phyloP scores from a whole-genome alignment of 352 stramenopile species.

The Globisporangium nagaii region DNA sequence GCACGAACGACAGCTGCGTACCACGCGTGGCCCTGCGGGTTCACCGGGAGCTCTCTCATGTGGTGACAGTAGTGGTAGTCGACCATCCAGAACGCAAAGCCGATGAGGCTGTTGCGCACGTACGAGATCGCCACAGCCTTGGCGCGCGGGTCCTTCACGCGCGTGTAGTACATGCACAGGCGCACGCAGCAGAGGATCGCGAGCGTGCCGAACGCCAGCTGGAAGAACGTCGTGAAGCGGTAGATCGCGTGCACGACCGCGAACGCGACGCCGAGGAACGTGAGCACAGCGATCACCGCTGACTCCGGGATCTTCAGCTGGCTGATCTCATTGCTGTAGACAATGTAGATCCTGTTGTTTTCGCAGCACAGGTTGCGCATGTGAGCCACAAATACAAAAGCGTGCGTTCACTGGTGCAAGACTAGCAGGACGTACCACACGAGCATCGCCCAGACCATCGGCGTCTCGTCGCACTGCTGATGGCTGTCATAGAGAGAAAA shows the following conservation, averaged over 20 bases:
- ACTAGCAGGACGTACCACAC: slow-evolving; percentile 28
- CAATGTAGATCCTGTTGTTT: slow-evolving; percentile 61
- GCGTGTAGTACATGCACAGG: slow-evolving; percentile 54
- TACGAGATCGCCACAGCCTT: slow-evolving; percentile 56
- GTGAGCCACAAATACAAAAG: neutral
- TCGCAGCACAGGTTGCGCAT: neutral
- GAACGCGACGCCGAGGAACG: slow-evolving; percentile 53
- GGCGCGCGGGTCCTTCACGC: slow-evolving; percentile 48
- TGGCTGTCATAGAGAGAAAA: slow-evolving; percentile 19
- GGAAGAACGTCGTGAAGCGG: slow-evolving; percentile 72
- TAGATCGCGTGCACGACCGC: slow-evolving; percentile 70
- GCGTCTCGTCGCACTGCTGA: slow-evolving; percentile 82
- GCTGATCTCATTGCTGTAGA: slow-evolving; percentile 71
- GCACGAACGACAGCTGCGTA: too few species aligned
- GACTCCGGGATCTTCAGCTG: slow-evolving; percentile 34
- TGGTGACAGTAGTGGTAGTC: slow-evolving; percentile 78
- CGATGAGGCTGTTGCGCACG: slow-evolving; percentile 53
- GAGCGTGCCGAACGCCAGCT: slow-evolving; percentile 67
- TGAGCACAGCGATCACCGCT: slow-evolving; percentile 43
- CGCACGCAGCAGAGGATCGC: slow-evolving; percentile 42
- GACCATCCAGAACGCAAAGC: slow-evolving; percentile 66
- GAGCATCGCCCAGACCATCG: slow-evolving; percentile 82
- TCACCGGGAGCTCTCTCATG: slow-evolving; percentile 51
- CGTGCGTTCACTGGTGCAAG: neutral
- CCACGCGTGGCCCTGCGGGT: slow-evolving; percentile 78